These are phyloP conservation scores for Paraphoma sp. DNA, from an alignment of 2,329 filamentous ascomycete species.

Conservation along the genomic window DNA sequence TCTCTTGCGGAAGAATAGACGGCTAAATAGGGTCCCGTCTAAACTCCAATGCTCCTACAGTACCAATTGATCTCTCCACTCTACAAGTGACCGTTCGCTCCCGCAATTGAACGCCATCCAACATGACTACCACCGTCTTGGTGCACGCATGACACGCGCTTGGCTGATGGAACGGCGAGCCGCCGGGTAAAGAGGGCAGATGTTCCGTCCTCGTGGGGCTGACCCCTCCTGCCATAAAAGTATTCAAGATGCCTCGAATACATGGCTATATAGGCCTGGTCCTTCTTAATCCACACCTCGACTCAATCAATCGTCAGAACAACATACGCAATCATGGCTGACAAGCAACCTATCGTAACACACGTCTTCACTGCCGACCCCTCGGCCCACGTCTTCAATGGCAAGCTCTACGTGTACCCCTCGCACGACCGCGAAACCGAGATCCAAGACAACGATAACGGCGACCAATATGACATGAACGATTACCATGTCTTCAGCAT, in stretches of 20 bases:
- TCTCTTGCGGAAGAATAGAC: conserved; percentile 39
- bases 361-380: conserved; percentile 81
- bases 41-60: conserved; percentile 9
- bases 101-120: conserved; percentile 18
- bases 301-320: background rate
- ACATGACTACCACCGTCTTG: conserved; percentile 22
- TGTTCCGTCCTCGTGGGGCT: conserved; percentile 29
- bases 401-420: conserved; percentile 78
- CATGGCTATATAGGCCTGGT: conserved; percentile 8
- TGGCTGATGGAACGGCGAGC: conserved; percentile 33
- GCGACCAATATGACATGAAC: conserved; percentile 83
- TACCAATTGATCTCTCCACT: conserved; percentile 12
- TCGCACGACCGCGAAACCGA: conserved; percentile 80
- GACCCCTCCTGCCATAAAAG: conserved; percentile 33
- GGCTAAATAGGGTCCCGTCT: conserved; percentile 35
- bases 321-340: conserved; percentile 33
- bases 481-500: conserved; percentile 82
- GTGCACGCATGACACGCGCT: conserved; percentile 17
- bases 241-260: conserved; percentile 21
- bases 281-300: background rate
- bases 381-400: conserved; percentile 80
- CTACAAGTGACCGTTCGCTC: conserved; percentile 20
- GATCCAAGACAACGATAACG: conserved; percentile 81
- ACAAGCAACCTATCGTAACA: conserved; percentile 69
- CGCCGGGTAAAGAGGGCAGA: conserved; percentile 41